phyloP scores from a whole-genome alignment of 805 yeast genomes.

The Candida odintsovae region DNA sequence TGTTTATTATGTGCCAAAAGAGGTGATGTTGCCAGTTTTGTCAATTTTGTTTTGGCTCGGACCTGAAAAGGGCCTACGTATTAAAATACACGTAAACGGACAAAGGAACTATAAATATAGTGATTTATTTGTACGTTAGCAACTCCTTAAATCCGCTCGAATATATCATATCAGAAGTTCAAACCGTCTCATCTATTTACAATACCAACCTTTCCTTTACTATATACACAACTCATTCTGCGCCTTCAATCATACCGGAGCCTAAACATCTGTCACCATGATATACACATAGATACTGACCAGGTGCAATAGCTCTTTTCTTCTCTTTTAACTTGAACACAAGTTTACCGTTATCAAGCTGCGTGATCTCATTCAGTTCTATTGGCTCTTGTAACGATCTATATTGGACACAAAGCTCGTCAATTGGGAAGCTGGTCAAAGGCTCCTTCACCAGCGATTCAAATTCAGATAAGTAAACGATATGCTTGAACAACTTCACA shows the following conservation, averaged over 20 bases:
- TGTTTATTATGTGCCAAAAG: background rate
- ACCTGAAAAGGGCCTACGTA: no score
- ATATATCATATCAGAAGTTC: background rate
- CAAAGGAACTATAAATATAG: no score
- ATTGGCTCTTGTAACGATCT: conserved; percentile 68
- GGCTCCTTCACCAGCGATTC: conserved; percentile 14
- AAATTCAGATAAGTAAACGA: conserved; percentile 36
- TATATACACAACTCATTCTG: conserved; percentile 3
- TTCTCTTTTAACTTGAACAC: conserved; percentile 35
- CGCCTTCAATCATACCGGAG: conserved; percentile 37
- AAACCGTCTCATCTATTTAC: background rate
- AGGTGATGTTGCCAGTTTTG: background rate
- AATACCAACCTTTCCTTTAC: no score
- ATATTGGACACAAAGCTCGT: conserved; percentile 48
- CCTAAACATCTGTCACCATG: conserved; percentile 64
- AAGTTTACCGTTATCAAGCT: conserved; percentile 13
- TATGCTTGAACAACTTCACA: conserved; percentile 43
- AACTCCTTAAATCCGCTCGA: no score
- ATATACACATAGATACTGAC: conserved; percentile 79
- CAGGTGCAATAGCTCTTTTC: conserved; percentile 80
- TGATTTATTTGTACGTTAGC: no score
- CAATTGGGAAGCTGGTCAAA: conserved; percentile 5
- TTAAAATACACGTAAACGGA: no score
- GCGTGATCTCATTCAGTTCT: conserved; percentile 25
- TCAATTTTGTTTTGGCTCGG: background rate